Conservation (phyloP, 768 basidiomycete species). For the Leccinum subgranulosum region DNA sequence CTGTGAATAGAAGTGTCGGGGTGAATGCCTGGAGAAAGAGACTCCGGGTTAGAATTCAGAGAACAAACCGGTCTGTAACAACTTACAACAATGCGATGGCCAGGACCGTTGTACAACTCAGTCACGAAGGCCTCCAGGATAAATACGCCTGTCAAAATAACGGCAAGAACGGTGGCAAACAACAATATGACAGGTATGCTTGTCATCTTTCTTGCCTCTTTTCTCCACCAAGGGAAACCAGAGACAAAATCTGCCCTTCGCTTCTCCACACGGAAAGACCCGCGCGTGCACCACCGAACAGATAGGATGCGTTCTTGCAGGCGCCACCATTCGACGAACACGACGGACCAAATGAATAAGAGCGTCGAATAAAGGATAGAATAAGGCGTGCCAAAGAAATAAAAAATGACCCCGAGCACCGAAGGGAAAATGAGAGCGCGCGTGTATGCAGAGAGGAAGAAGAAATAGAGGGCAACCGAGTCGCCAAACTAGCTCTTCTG, state of each 20-base stretch:
- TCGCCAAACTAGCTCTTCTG: conserved; percentile 61
- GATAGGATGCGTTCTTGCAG: conserved; percentile 82
- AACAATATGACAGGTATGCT: conserved; percentile 70
- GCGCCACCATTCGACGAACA: conserved; percentile 92
- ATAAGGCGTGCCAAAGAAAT: conserved; percentile 69
- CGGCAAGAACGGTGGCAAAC: conserved; percentile 67
- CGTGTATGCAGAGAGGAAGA: conserved; percentile 84
- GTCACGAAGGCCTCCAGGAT: conserved; percentile 89
- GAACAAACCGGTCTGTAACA: not conserved
- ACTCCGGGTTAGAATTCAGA: not conserved
- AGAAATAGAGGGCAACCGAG: conserved; percentile 82
- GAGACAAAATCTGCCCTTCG: conserved; percentile 57
- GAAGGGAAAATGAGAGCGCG: conserved; percentile 76
- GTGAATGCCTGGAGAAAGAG: conserved; percentile 47
- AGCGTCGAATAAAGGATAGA: conserved; percentile 72
- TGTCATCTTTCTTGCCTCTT: conserved; percentile 63
- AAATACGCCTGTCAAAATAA: conserved; percentile 78
- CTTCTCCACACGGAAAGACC: conserved; percentile 73
- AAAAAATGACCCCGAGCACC: conserved; percentile 62
- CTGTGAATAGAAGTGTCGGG: conserved; percentile 81
- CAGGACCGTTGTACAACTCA: conserved; percentile 84
- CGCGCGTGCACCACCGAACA: conserved; percentile 76
- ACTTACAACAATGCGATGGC: conserved; percentile 73
- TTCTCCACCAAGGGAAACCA: conserved; percentile 68
- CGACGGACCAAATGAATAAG: conserved; percentile 78